These are phyloP conservation scores for Puccinia triticina DNA, from an alignment of 1,284 basidiomycete genomes.

Conservation along the genomic window DNA sequence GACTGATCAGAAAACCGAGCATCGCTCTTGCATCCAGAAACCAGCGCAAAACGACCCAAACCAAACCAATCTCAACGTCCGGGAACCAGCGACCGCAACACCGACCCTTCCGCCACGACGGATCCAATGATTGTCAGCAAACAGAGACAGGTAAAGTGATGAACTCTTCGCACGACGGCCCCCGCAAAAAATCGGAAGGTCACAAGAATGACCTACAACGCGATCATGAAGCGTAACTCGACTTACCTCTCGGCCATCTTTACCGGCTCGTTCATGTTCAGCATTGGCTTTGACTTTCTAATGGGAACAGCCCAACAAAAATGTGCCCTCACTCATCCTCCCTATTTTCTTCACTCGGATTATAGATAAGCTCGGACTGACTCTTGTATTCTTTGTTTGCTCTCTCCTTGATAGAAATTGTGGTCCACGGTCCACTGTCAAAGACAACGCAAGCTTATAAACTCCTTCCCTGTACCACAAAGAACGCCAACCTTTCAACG, in stretches of 20 bases:
- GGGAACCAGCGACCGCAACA: no score
- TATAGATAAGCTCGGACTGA: background rate
- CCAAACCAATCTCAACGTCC: no score
- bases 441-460: background rate
- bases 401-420: background rate
- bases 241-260: slow-evolving; percentile 43
- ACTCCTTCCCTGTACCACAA: no score
- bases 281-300: slow-evolving; percentile 36
- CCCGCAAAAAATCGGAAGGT: slow-evolving; percentile 9
- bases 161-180: no score
- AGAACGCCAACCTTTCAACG: no score
- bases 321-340: background rate
- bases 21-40: no score
- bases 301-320: slow-evolving; percentile 45
- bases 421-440: slow-evolving; percentile 13
- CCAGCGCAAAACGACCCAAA: no score
- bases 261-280: slow-evolving; percentile 30
- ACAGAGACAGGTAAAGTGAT: background rate
- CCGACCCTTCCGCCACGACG: background rate
- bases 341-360: background rate
- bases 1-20: no score
- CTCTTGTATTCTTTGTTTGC: background rate
- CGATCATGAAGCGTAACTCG: slow-evolving; percentile 46
- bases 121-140: background rate
- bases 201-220: slow-evolving; percentile 9